Conservation (phyloP, 441 rosid species). For the Raphanus hybrid region DNA sequence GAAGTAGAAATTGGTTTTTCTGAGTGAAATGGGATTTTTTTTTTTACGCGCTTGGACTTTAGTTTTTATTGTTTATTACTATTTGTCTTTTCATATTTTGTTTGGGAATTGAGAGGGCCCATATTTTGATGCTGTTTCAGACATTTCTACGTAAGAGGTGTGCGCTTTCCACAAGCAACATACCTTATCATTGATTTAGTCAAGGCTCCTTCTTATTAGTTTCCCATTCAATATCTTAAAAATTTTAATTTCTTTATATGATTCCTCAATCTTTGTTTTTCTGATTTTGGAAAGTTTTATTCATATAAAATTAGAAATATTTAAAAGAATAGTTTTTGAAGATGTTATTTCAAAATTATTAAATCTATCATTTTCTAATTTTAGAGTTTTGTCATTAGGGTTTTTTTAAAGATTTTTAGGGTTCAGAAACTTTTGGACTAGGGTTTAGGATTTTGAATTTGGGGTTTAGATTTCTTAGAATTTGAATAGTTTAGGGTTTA, state of each 20-base stretch:
- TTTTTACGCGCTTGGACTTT: constrained; percentile 37
- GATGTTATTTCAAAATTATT: neutral
- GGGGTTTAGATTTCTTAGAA: neutral
- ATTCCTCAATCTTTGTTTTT: neutral
- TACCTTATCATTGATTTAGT: constrained; percentile 37
- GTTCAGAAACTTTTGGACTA: neutral
- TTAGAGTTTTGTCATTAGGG: neutral
- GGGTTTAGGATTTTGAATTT: neutral
- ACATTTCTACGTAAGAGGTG: constrained; percentile 18
- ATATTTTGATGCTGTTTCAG: constrained; percentile 10
- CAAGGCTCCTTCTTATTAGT: constrained; percentile 30
- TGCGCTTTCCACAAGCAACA: constrained; percentile 7
- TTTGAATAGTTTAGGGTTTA: neutral
- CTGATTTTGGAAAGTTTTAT: neutral
- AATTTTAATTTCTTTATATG: neutral
- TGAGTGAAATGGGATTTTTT: constrained; percentile 26
- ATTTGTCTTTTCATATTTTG: constrained; percentile 33
- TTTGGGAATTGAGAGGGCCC: constrained; percentile 25
- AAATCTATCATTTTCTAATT: neutral
- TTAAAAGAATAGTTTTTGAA: neutral
- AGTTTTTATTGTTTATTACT: constrained; percentile 12
- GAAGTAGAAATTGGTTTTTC: constrained; percentile 21
- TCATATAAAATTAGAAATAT: neutral
- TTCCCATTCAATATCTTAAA: neutral
- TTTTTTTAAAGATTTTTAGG: neutral